Conservation (phyloP, 2,329 filamentous ascomycete species). For the Cladobotryum protrusum region DNA sequence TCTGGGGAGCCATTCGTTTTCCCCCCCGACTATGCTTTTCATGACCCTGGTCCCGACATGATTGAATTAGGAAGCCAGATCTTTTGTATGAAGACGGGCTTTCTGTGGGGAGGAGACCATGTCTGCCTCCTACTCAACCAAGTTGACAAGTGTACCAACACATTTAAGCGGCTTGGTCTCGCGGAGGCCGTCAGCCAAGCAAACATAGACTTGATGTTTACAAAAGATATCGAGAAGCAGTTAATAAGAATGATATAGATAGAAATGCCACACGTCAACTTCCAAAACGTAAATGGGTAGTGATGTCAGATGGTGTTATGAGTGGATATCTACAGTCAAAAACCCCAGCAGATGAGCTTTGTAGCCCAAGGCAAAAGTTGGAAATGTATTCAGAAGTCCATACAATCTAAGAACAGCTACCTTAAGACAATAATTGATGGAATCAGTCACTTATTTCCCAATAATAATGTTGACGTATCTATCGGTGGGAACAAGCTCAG, state of each 20-base stretch:
- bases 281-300: no score
- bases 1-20: not conserved
- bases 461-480: no score
- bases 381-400: no score
- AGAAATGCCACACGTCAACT: no score
- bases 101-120: constrained; percentile 10
- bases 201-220: constrained; percentile 2
- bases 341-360: no score
- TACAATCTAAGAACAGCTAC: no score
- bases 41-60: constrained; percentile 2
- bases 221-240: not conserved
- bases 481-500: no score
- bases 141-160: not conserved
- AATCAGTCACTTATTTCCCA: no score
- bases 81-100: constrained; percentile 10
- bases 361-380: no score
- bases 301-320: no score
- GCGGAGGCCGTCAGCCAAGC: not conserved
- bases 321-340: no score
- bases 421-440: no score
- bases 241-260: not conserved
- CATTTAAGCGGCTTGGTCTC: constrained; percentile 5
- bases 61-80: not conserved
- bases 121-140: constrained; percentile 4
- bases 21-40: constrained; percentile 1